A percentile compares a stretch with the other conserved stretches of the same genome.
Conservation (phyloP, 306 rosid species). For the Quercus berberidifolia region DNA sequence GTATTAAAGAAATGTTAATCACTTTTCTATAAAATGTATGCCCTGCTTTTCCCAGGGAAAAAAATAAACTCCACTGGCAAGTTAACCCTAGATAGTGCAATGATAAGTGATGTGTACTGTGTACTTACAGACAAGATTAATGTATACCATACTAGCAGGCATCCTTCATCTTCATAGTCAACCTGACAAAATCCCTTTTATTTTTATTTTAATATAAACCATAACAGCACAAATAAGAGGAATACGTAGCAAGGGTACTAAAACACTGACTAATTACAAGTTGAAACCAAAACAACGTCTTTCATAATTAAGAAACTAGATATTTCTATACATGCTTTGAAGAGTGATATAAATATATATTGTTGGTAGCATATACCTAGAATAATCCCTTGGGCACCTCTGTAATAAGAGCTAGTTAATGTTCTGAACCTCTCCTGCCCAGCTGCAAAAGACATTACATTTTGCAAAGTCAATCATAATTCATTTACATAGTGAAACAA, state of each 20-base stretch:
- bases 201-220: not conserved
- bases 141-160: not conserved
- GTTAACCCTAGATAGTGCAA: not conserved
- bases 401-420: constrained; percentile 79
- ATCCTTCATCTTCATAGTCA: not conserved
- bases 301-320: not conserved
- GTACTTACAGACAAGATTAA: not conserved
- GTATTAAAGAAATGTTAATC: not conserved
- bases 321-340: not conserved
- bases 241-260: not conserved
- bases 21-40: not conserved
- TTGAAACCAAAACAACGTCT: not conserved
- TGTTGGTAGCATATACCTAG: constrained; percentile 58
- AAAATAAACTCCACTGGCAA: not conserved
- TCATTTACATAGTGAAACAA: not conserved
- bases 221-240: not conserved
- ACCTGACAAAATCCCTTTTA: not conserved
- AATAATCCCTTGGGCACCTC: constrained; percentile 94
- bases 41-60: not conserved
- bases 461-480: not conserved
- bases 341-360: not conserved
- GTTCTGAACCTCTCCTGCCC: constrained; percentile 97
- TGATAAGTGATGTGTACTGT: not conserved
- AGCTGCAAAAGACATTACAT: constrained; percentile 60
- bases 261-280: not conserved